Percentiles rank a stretch among this genome's conserved stretches.
Conservation (phyloP, 1,284 basidiomycete genomes). For the Termitomyces sp. region DNA sequence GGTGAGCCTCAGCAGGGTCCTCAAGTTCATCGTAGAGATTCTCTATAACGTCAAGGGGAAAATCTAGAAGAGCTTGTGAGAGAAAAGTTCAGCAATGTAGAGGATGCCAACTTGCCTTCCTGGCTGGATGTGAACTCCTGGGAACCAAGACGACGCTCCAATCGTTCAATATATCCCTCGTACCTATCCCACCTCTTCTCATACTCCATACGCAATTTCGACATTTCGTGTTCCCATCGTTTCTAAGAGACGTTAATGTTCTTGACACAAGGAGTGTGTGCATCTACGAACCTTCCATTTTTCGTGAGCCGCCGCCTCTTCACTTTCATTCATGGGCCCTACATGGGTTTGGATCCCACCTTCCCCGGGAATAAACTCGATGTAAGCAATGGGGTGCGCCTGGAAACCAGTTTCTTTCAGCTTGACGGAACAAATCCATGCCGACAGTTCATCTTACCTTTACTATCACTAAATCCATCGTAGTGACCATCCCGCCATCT, state of each 20-base stretch:
- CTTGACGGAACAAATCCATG: conserved; percentile 30
- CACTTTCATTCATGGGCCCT: conserved; percentile 65
- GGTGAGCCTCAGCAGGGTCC: conserved; percentile 40
- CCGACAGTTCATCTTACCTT: conserved; percentile 43
- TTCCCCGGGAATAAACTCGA: conserved; percentile 53
- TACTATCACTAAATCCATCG: conserved; percentile 73
- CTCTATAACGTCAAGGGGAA: conserved; percentile 56
- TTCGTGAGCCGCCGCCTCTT: conserved; percentile 59
- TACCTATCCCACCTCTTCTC: conserved; percentile 47
- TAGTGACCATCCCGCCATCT: conserved; percentile 77
- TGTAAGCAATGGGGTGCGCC: conserved; percentile 59
- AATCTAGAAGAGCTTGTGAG: conserved; percentile 30
- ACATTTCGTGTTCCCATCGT: conserved; percentile 49
- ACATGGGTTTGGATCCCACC: conserved; percentile 50
- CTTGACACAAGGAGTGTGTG: background rate
- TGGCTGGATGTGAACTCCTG: conserved; percentile 33
- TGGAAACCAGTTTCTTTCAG: conserved; percentile 23
- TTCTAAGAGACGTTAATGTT: conserved; percentile 30
- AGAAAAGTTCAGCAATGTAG: background rate
- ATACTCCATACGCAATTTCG: conserved; percentile 48
- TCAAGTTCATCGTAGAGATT: conserved; percentile 63
- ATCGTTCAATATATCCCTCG: conserved; percentile 50
- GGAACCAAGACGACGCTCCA: conserved; percentile 48
- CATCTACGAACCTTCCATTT: conserved; percentile 63
- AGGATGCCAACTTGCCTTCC: conserved; percentile 37